phyloP scores from a whole-genome alignment of 192 early-diverging fungal genomes.

The Coemansia sp. region DNA sequence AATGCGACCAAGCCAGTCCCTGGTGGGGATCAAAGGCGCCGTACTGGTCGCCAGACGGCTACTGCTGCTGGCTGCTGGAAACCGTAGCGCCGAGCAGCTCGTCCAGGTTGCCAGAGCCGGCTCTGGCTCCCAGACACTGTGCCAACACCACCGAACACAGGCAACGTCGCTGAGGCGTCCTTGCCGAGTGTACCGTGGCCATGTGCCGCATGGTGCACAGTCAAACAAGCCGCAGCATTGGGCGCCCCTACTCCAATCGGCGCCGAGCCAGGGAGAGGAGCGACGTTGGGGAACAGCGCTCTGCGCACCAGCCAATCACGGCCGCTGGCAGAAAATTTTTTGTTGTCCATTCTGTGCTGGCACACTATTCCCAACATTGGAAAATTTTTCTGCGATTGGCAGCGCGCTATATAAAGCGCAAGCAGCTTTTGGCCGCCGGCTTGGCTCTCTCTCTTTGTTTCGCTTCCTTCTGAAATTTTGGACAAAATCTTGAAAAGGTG shows the following conservation, averaged over 20 bases:
- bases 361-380: conserved; percentile 5
- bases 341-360: conserved; percentile 6
- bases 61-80: background rate
- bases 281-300: background rate
- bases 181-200: too few species aligned
- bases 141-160: background rate
- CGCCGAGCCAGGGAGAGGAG: background rate
- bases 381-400: conserved; percentile 12
- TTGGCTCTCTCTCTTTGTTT: conserved; percentile 26
- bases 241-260: background rate
- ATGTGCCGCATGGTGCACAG: too few species aligned
- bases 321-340: conserved; percentile 5
- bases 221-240: too few species aligned
- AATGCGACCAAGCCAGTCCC: background rate
- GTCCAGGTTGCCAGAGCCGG: background rate
- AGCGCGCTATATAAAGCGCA: conserved; percentile 27
- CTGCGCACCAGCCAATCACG: conserved; percentile 8
- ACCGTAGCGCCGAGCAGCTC: background rate
- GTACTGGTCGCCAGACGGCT: background rate
- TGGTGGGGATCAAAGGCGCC: background rate
- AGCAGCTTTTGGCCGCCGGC: background rate
- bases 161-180: background rate
- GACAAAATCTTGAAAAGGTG: conserved; percentile 30
- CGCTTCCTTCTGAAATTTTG: conserved; percentile 37
- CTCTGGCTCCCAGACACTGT: background rate